phyloP scores from a whole-genome alignment of 305 asterid species.

The Rubia tinctorum region DNA sequence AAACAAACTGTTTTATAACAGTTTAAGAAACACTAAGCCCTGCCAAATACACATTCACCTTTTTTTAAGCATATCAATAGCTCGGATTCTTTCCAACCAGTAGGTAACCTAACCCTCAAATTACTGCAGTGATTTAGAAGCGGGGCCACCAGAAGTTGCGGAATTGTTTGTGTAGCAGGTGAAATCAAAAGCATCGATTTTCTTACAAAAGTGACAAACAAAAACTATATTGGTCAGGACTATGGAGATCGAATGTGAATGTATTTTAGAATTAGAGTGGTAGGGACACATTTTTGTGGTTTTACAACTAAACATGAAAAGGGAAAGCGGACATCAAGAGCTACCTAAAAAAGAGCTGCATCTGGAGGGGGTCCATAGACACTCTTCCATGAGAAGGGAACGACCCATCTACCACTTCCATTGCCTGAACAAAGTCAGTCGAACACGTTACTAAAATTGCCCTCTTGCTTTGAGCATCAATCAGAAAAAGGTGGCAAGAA shows the following conservation, averaged over 20 bases:
- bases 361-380: slow-evolving; percentile 96
- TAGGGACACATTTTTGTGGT: background rate
- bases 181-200: background rate
- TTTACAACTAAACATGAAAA: background rate
- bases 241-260: background rate
- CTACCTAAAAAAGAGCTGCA: slow-evolving; percentile 55
- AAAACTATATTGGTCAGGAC: background rate
- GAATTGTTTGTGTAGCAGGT: background rate
- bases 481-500: background rate
- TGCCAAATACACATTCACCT: too few relatives aligned
- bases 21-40: too few relatives aligned
- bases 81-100: background rate
- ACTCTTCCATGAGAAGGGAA: slow-evolving; percentile 91
- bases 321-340: background rate
- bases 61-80: background rate
- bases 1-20: too few relatives aligned
- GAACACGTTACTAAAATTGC: slow-evolving; percentile 8
- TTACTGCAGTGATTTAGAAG: background rate
- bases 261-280: background rate
- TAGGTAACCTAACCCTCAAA: background rate
- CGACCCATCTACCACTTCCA: slow-evolving; percentile 54
- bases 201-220: background rate
- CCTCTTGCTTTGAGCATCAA: background rate
- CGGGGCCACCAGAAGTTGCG: background rate
- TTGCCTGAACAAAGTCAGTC: slow-evolving; percentile 38